Evolutionary conservation across 176 grass and related monocot genomes (phyloP).

Genomic region (Hordeum vulgare): DNA sequence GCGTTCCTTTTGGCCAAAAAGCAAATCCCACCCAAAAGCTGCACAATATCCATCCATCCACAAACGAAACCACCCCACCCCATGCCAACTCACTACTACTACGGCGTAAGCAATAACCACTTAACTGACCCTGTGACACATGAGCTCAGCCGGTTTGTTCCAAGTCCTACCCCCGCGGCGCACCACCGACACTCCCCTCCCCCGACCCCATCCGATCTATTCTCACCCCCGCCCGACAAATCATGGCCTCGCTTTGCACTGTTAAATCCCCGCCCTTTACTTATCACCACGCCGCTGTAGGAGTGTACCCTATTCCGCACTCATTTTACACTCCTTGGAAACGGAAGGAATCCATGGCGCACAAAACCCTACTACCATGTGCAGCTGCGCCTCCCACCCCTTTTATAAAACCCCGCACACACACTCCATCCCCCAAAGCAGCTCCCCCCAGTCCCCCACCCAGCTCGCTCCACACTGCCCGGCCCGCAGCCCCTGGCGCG

Average conservation of each 20-base stretch:
- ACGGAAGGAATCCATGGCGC: background rate
- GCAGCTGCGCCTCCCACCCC: background rate
- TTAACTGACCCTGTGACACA: background rate
- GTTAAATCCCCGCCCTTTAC: background rate
- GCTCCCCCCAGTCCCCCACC: background rate
- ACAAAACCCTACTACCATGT: conserved; percentile 28
- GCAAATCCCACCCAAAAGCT: background rate
- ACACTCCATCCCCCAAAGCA: background rate
- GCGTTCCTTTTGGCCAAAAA: conserved; percentile 1
- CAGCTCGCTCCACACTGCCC: background rate
- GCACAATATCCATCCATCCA: background rate
- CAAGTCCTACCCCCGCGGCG: background rate
- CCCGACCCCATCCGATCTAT: background rate
- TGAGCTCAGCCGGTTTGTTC: background rate
- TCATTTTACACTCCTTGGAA: background rate
- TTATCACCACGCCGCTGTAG: background rate
- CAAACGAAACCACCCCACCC: background rate
- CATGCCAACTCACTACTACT: background rate
- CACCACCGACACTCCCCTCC: conserved; percentile 14
- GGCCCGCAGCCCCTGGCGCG: background rate
- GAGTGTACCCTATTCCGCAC: background rate
- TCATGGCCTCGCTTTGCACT: background rate
- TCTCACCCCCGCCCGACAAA: background rate
- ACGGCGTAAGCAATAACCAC: background rate
- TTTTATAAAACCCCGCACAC: conserved; percentile 23